Evolutionary conservation across 108 stramenopile species (phyloP).

Genomic region (Pseudonitzschia multistriata): DNA sequence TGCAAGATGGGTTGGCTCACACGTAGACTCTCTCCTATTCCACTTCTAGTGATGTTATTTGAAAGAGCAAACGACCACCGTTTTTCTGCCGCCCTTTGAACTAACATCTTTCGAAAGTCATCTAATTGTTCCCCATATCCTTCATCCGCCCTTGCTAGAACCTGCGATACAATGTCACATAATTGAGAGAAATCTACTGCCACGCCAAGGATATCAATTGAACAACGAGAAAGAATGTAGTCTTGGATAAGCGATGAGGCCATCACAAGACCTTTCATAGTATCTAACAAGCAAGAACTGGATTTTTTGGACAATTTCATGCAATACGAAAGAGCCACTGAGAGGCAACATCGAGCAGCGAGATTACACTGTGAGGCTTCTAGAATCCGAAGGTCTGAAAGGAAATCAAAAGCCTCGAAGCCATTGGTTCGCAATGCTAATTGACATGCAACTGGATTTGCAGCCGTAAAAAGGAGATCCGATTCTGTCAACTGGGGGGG

Average conservation of each 20-base stretch:
- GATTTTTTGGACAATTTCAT: conserved; percentile 18
- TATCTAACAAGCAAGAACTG: not conserved
- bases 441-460: conserved; percentile 18
- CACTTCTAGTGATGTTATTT: not conserved
- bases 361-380: conserved; percentile 15
- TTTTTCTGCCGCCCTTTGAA: conserved; percentile 17
- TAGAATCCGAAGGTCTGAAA: conserved; percentile 29
- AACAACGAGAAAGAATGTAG: conserved; percentile 43
- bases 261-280: conserved; percentile 32
- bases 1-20: conserved; percentile 47
- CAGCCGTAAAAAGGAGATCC: conserved; percentile 27
- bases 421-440: conserved; percentile 22
- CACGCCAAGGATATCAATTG: conserved; percentile 28
- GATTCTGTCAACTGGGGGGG: conserved; percentile 1
- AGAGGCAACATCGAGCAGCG: conserved; percentile 32
- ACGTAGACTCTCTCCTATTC: not conserved
- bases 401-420: conserved; percentile 18
- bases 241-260: conserved; percentile 63
- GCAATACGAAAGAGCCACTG: conserved; percentile 31
- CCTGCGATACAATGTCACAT: conserved; percentile 53
- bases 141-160: conserved; percentile 60
- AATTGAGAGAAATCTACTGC: conserved; percentile 44
- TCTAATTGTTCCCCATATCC: conserved; percentile 73
- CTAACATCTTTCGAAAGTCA: conserved; percentile 34
- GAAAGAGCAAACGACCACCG: conserved; percentile 17